Evolutionary conservation across 78 protist species (phyloP).

Genomic region (Reticulomyxa filosa): DNA sequence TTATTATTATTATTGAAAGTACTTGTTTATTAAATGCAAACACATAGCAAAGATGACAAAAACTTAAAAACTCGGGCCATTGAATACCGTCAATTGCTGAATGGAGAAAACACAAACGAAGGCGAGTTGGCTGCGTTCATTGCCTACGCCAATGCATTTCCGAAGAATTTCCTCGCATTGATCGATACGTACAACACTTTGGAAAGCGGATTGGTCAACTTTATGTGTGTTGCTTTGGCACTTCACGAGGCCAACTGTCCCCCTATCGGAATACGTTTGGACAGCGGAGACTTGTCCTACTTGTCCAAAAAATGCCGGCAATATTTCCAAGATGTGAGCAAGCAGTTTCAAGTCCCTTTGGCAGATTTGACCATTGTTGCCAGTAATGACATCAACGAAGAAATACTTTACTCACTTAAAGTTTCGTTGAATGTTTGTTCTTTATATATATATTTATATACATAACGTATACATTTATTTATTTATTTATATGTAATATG

Average conservation of each 20-base stretch:
- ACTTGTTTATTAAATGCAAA: too few species aligned
- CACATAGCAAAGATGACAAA: not conserved
- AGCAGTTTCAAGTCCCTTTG: not conserved
- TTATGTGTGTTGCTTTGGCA: slow-evolving; percentile 50
- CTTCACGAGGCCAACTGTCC: slow-evolving; percentile 28
- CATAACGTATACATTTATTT: too few species aligned
- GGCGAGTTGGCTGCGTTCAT: slow-evolving; percentile 68
- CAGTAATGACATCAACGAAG: slow-evolving; percentile 58
- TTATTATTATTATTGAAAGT: too few species aligned
- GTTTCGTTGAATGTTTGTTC: too few species aligned
- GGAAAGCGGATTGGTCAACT: slow-evolving; percentile 31
- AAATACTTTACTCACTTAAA: not conserved
- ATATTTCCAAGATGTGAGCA: slow-evolving; percentile 16
- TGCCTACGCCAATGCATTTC: slow-evolving; percentile 69
- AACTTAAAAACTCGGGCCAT: not conserved
- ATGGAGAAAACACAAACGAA: slow-evolving; percentile 13
- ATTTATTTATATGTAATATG: too few species aligned
- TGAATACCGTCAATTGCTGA: not conserved
- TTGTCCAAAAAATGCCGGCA: slow-evolving; percentile 30
- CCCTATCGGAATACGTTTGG: slow-evolving; percentile 62
- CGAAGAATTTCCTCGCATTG: slow-evolving; percentile 55
- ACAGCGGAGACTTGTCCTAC: slow-evolving; percentile 66
- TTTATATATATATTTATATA: too few species aligned
- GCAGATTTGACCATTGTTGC: slow-evolving; percentile 51
- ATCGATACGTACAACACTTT: slow-evolving; percentile 72